Percentiles rank a stretch among this genome's conserved stretches.
phyloP scores from a whole-genome alignment of 106 monocot genomes.

The Dactylorhiza incarnata region DNA sequence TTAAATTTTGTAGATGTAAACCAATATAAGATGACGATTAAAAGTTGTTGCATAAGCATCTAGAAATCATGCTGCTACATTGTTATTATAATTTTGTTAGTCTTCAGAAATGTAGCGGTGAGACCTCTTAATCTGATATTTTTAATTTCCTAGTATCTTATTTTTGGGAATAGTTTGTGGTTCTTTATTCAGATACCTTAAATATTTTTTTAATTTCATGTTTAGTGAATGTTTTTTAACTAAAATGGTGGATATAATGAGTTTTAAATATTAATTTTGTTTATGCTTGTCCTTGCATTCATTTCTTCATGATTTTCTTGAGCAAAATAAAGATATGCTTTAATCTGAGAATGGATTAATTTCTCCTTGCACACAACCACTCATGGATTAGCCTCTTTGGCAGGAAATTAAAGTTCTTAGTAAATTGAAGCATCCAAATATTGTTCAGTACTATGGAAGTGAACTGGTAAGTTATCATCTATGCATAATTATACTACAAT shows the following conservation, averaged over 20 bases:
- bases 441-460: conserved; percentile 96
- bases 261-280: not conserved
- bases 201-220: not conserved
- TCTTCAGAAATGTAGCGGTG: not conserved
- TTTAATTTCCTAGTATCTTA: not conserved
- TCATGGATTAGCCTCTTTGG: conserved; percentile 13
- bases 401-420: conserved; percentile 98
- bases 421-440: conserved; percentile 88
- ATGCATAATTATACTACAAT: conserved; percentile 2
- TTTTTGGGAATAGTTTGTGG: not conserved
- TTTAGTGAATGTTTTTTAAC: not conserved
- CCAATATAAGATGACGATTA: too few relatives aligned
- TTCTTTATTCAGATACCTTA: not conserved
- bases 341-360: not conserved
- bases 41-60: too few relatives aligned
- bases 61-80: too few relatives aligned
- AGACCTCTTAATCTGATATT: not conserved
- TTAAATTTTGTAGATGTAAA: too few relatives aligned
- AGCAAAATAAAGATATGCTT: not conserved
- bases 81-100: not conserved
- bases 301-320: not conserved
- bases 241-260: not conserved
- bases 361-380: not conserved
- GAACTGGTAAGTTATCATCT: conserved; percentile 49
- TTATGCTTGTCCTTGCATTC: not conserved